These are phyloP conservation scores for Fusarium neocosmosporiellum DNA, from an alignment of 2,329 filamentous ascomycete species.

Conservation along the genomic window DNA sequence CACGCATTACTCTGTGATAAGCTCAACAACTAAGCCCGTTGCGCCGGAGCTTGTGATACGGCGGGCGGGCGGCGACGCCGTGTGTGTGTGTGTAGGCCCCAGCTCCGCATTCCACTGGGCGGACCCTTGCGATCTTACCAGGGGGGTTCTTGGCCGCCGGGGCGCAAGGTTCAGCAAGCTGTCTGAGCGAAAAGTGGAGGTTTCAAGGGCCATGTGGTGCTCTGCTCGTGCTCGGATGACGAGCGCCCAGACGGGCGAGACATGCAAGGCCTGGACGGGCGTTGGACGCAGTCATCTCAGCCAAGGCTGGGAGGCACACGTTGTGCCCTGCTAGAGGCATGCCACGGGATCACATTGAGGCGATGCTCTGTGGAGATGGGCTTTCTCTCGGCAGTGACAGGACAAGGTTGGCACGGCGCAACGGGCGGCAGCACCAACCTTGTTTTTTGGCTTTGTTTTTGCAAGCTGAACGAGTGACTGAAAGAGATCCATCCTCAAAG, in stretches of 20 bases:
- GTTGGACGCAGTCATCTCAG: not conserved
- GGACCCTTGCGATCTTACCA: not conserved
- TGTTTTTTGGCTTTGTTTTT: not conserved
- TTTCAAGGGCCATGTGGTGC: not conserved
- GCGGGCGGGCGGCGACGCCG: not conserved
- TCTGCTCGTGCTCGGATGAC: not conserved
- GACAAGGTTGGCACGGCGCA: not conserved
- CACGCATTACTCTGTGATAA: not conserved
- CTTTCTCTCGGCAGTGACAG: not conserved
- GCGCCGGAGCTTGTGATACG: not conserved
- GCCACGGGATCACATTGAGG: not conserved
- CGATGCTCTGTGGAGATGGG: not conserved
- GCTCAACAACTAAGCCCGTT: not conserved
- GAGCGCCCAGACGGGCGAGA: not conserved
- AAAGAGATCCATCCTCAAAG: not conserved
- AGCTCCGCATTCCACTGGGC: not conserved
- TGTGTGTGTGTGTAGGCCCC: not conserved
- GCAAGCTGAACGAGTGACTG: not conserved
- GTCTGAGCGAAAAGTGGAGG: not conserved
- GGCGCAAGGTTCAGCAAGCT: not conserved
- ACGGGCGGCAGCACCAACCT: not conserved
- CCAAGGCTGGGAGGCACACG: not conserved
- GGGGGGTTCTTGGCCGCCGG: not conserved
- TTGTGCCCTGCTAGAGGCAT: not conserved
- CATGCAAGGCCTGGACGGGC: not conserved